Percentiles rank a stretch among this genome's conserved stretches.
Evolutionary conservation across 75 land plant species (phyloP).

Genomic region (Picea sitchensis): DNA sequence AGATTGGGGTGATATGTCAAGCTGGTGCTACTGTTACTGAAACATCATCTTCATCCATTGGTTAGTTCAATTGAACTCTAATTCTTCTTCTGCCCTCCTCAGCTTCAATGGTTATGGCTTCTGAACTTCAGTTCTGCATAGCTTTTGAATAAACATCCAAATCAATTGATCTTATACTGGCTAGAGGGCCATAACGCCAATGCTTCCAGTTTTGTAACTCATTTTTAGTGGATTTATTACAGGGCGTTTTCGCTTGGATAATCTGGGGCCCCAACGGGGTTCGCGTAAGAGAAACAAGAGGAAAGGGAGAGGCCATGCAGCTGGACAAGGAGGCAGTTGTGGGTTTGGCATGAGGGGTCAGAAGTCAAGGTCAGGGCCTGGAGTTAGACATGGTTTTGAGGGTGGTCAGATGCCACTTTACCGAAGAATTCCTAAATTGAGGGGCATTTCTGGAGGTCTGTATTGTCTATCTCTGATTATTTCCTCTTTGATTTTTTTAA

Average conservation of each 20-base stretch:
- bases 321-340: conserved; percentile 92
- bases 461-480: no score
- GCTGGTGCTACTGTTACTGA: no score
- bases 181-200: no score
- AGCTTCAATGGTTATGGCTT: no score
- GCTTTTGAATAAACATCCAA: no score
- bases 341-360: conserved; percentile 99
- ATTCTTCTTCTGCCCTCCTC: no score
- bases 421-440: conserved; percentile 80
- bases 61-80: background rate
- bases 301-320: conserved; percentile 85
- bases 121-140: no score
- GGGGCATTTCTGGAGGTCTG: conserved; percentile 95
- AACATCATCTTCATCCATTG: no score
- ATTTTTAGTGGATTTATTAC: background rate
- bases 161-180: no score
- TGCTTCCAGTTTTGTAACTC: no score
- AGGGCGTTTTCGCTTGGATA: conserved; percentile 67
- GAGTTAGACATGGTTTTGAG: conserved; percentile 89
- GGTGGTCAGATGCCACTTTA: conserved; percentile 98
- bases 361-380: conserved; percentile 97
- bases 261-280: conserved; percentile 94
- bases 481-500: conserved; percentile 3
- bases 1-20: no score
- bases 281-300: conserved; percentile 84